Evolutionary conservation across 2,329 filamentous ascomycete genomes (phyloP), one percentile per base, ranked within the genome.

Genomic region (Colletotrichum truncatum): DNA sequence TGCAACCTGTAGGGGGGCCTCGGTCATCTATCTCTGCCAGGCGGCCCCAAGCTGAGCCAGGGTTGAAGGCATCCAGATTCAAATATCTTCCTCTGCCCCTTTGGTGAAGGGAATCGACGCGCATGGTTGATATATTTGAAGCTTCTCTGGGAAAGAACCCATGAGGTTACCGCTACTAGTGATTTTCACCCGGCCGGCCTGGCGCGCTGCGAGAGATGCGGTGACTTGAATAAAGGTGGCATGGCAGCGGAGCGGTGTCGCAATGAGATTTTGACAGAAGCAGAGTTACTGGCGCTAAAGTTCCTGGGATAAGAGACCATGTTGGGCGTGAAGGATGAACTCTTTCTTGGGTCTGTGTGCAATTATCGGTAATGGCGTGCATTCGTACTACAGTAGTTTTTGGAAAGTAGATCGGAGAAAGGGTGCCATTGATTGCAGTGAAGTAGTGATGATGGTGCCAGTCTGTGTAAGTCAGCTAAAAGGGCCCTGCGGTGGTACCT

Each of bases 171-270:
- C n/a, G n/a, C n/a, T n/a, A n/a, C n/a, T n/a, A n/a, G n/a, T n/a
- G 54, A 38, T 58, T 54, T 9, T 4, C 34, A 41, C 43, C 52
- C 18, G 41, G 32, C 34, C 32, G n/a, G n/a, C n/a, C n/a, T 28
- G 25, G 30, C 16, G 14, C 12, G 46, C 16, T 49, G 25, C 18
- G 39, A 54, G 54, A 59, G 60, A 59, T 43, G 61, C 48, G 55
- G 55, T 60, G 54, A 64, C 61, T 16, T 28, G 11, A 30, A n/a
- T n/a, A n/a, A n/a, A 60, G 55, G 46, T 64, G 46, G 48, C 61
- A 61, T 60, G 61, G 39, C 46, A 64, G 55, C 39, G 55, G 39
- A 23, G 61, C 48, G 30, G 61, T 46, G 38, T 38, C 61, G 55
- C 56, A 52, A 30, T n/a, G 49, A 46, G 32, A 39, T 34, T 59